Percentiles rank a stretch among this genome's conserved stretches.
Conservation (phyloP, 495 filamentous ascomycete genomes). For the Massariosphaeria phaeospora region DNA sequence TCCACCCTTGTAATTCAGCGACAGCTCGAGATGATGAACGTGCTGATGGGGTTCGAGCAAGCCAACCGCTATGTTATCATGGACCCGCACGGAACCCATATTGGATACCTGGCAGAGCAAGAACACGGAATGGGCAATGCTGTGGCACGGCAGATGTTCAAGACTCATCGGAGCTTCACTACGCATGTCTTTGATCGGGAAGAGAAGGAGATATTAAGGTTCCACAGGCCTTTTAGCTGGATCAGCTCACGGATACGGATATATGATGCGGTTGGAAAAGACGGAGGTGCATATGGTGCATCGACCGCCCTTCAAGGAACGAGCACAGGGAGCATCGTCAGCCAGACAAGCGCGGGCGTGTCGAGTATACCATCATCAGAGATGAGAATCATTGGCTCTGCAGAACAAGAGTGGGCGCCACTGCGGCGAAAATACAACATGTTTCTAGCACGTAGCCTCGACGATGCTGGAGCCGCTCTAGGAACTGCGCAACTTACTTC, state of each 20-base stretch:
- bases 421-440: constrained; percentile 64
- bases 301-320: constrained; percentile 46
- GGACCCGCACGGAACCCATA: constrained; percentile 62
- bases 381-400: constrained; percentile 64
- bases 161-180: constrained; percentile 62
- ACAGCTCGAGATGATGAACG: constrained; percentile 66
- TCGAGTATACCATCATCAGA: constrained; percentile 50
- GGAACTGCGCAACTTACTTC: constrained; percentile 41
- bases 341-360: constrained; percentile 44
- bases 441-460: constrained; percentile 45
- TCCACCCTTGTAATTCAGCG: constrained; percentile 62
- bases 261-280: constrained; percentile 52
- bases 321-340: constrained; percentile 43
- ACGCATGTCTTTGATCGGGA: constrained; percentile 65
- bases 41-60: constrained; percentile 68
- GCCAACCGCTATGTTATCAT: constrained; percentile 69
- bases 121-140: constrained; percentile 56
- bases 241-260: constrained; percentile 61
- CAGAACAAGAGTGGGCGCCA: constrained; percentile 64
- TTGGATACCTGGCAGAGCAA: constrained; percentile 66
- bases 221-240: constrained; percentile 65
- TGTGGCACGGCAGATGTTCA: constrained; percentile 59
- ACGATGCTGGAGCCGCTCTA: constrained; percentile 33
- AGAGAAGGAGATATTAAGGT: constrained; percentile 61
- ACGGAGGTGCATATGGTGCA: constrained; percentile 30